A percentile compares a stretch with the other conserved stretches of the same genome.
Evolutionary conservation across 1,284 basidiomycete species (phyloP).

Genomic region (Pholiota adiposa): DNA sequence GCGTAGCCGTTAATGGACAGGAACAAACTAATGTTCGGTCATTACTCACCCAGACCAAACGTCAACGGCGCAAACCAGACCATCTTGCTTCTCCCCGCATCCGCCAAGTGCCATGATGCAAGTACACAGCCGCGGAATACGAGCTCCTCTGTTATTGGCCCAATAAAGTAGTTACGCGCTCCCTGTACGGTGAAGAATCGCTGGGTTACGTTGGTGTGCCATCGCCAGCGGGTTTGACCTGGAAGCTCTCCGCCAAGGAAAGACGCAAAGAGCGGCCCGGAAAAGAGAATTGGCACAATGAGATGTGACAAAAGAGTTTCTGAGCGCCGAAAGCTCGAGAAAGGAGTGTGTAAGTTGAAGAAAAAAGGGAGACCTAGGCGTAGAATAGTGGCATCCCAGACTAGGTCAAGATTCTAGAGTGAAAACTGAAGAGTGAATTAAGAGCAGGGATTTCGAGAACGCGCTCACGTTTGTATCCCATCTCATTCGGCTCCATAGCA

Average conservation of each 20-base stretch:
- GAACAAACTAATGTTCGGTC: not conserved
- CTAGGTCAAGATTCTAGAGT: constrained; percentile 16
- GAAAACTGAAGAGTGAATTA: not conserved
- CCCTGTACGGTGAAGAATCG: constrained; percentile 59
- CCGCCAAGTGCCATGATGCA: constrained; percentile 70
- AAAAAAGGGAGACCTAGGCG: constrained; percentile 30
- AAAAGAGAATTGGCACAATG: constrained; percentile 80
- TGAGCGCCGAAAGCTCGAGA: constrained; percentile 29
- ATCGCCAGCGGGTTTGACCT: constrained; percentile 59
- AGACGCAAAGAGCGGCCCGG: constrained; percentile 79
- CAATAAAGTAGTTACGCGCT: constrained; percentile 78
- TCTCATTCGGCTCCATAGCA: constrained; percentile 38
- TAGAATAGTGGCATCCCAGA: constrained; percentile 22
- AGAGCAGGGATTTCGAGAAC: too few species aligned
- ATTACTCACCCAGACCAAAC: constrained; percentile 81
- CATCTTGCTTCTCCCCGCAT: constrained; percentile 58
- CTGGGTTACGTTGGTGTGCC: constrained; percentile 41
- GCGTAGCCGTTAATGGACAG: constrained; percentile 1
- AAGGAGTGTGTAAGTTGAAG: constrained; percentile 4
- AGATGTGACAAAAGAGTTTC: constrained; percentile 50
- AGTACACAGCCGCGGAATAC: constrained; percentile 91
- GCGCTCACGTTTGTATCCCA: constrained; percentile 34
- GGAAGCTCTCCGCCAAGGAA: constrained; percentile 65
- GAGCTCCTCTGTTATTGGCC: constrained; percentile 90
- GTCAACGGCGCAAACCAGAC: constrained; percentile 84